phyloP scores from a whole-genome alignment of 2,329 filamentous ascomycete species.

The Epicoccum nigrum region DNA sequence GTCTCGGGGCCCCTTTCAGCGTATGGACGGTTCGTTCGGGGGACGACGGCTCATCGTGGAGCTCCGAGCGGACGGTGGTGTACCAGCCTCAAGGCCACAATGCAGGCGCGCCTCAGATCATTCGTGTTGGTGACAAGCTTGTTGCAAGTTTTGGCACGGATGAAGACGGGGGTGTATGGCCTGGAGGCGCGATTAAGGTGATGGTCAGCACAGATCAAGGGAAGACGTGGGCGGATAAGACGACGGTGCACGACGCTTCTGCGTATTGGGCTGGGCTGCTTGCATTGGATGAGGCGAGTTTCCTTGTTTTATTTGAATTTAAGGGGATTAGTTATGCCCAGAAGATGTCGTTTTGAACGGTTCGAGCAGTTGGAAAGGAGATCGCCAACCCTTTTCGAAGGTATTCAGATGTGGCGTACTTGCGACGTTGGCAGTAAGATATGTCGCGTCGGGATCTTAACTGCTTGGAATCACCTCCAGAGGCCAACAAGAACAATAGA shows the following conservation, averaged over 20 bases:
- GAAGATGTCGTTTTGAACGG: slow-evolving; percentile 24
- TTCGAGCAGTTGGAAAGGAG: too few relatives aligned
- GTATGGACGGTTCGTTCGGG: slow-evolving; percentile 48
- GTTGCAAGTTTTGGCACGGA: slow-evolving; percentile 56
- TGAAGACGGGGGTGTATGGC: slow-evolving; percentile 45
- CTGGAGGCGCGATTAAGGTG: slow-evolving; percentile 26
- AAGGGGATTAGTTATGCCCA: slow-evolving; percentile 31
- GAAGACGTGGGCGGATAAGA: slow-evolving; percentile 38
- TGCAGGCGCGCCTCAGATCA: slow-evolving; percentile 53
- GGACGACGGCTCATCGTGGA: slow-evolving; percentile 54
- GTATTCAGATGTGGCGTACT: too few relatives aligned
- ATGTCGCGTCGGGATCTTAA: too few relatives aligned
- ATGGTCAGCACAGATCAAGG: slow-evolving; percentile 38
- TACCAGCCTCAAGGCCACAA: slow-evolving; percentile 47
- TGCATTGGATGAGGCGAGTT: slow-evolving; percentile 29
- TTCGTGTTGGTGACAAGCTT: slow-evolving; percentile 52
- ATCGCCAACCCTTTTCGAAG: too few relatives aligned
- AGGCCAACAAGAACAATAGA: too few relatives aligned
- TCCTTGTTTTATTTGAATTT: slow-evolving; percentile 37
- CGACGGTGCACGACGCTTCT: slow-evolving; percentile 30
- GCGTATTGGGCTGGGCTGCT: slow-evolving; percentile 42
- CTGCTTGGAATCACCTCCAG: too few relatives aligned
- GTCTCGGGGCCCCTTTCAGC: slow-evolving; percentile 35
- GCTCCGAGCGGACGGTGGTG: slow-evolving; percentile 39
- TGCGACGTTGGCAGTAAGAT: too few relatives aligned